Evolutionary conservation across 2,329 filamentous ascomycete genomes (phyloP).

Genomic region (Ascochyta koolunga): DNA sequence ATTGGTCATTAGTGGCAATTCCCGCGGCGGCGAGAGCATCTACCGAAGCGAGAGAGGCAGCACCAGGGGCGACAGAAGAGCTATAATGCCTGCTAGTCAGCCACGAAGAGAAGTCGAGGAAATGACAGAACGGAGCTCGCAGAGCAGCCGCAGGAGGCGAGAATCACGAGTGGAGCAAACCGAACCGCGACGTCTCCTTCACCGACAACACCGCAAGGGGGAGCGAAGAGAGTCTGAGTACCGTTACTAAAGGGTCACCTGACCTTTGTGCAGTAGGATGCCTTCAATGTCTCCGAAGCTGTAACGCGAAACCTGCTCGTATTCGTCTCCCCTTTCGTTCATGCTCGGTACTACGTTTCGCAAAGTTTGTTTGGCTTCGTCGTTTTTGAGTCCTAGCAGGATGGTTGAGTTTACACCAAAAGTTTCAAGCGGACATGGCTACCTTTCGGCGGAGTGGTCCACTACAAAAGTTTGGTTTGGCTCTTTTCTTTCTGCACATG

Average conservation of each 20-base stretch:
- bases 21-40: slow-evolving; percentile 29
- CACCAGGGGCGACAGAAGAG: slow-evolving; percentile 23
- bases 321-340: neutral
- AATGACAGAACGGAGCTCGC: slow-evolving; percentile 33
- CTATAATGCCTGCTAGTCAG: slow-evolving; percentile 22
- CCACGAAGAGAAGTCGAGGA: slow-evolving; percentile 41
- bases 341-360: neutral
- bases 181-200: slow-evolving; percentile 28
- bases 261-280: neutral
- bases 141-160: slow-evolving; percentile 35
- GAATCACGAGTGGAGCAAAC: slow-evolving; percentile 29
- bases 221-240: slow-evolving; percentile 27
- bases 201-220: slow-evolving; percentile 13
- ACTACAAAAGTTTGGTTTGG: slow-evolving; percentile 29
- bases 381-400: neutral
- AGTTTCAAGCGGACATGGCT: slow-evolving; percentile 20
- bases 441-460: slow-evolving; percentile 4
- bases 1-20: slow-evolving; percentile 40
- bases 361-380: neutral
- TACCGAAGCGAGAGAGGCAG: slow-evolving; percentile 41
- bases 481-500: slow-evolving; percentile 20
- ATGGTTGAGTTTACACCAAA: slow-evolving; percentile 18
- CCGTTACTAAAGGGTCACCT: neutral
- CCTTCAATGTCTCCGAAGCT: neutral
- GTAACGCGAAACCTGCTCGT: neutral